These are phyloP conservation scores for Polysphondylium violaceum DNA, from an alignment of 78 protist genomes.

Conservation along the genomic window DNA sequence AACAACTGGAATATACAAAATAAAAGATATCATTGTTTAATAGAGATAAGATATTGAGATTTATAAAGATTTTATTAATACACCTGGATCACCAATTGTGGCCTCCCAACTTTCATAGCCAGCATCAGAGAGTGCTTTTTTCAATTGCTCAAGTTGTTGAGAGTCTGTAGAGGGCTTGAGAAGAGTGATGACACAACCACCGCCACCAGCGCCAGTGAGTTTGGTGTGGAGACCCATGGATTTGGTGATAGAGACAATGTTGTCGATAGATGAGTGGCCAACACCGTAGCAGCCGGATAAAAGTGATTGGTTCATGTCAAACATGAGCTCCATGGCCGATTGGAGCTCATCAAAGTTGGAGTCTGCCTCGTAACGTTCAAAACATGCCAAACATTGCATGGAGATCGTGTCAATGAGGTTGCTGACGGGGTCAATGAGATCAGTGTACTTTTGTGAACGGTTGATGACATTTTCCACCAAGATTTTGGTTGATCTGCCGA, in stretches of 20 bases:
- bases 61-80: not conserved
- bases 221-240: constrained; percentile 62
- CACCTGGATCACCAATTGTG: constrained; percentile 72
- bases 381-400: constrained; percentile 13
- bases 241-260: constrained; percentile 17
- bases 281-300: constrained; percentile 72
- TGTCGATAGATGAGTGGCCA: constrained; percentile 61
- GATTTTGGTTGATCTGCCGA: constrained; percentile 56
- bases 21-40: not conserved
- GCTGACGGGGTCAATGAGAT: constrained; percentile 50
- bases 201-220: constrained; percentile 88
- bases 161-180: not conserved
- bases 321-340: constrained; percentile 61
- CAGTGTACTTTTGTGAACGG: constrained; percentile 17
- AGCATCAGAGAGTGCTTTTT: not conserved
- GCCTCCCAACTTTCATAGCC: constrained; percentile 77
- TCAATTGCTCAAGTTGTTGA: not conserved
- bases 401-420: constrained; percentile 49
- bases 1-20: constrained; percentile 50
- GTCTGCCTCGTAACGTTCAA: constrained; percentile 25
- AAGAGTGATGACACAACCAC: constrained; percentile 81
- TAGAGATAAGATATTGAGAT: not conserved
- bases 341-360: constrained; percentile 25
- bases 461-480: constrained; percentile 52
- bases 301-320: constrained; percentile 62